Evolutionary conservation across 2,329 filamentous ascomycete genomes (phyloP).

Genomic region (Pseudogymnoascus destructans): DNA sequence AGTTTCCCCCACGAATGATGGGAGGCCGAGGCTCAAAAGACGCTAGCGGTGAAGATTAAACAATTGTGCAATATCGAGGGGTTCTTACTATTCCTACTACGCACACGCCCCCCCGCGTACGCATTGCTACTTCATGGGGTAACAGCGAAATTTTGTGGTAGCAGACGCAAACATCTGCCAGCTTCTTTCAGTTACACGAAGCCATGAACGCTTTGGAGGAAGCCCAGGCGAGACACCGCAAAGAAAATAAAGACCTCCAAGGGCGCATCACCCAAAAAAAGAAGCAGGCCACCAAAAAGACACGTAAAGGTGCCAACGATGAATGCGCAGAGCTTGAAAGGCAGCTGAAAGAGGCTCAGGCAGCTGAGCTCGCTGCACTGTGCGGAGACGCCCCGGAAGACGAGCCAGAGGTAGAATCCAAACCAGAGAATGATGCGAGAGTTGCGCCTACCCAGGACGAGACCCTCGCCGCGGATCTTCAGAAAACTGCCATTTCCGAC

Average conservation of each 20-base stretch:
- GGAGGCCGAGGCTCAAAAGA: neutral
- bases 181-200: neutral
- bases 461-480: conserved; percentile 16
- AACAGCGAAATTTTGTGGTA: neutral
- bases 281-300: conserved; percentile 89
- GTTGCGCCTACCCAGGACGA: conserved; percentile 12
- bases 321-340: conserved; percentile 63
- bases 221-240: conserved; percentile 66
- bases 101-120: neutral
- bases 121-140: neutral
- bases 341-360: conserved; percentile 52
- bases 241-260: conserved; percentile 79
- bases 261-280: conserved; percentile 85
- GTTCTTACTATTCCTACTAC: neutral
- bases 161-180: neutral
- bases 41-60: neutral
- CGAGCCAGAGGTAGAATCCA: conserved; percentile 1
- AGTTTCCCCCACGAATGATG: neutral
- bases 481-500: conserved; percentile 18
- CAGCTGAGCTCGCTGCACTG: conserved; percentile 40
- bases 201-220: conserved; percentile 53
- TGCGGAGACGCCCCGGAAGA: conserved; percentile 19
- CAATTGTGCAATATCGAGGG: neutral
- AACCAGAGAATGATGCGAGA: neutral
- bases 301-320: conserved; percentile 57